phyloP scores from a whole-genome alignment of 768 basidiomycete species.

The Collybia mongolica region DNA sequence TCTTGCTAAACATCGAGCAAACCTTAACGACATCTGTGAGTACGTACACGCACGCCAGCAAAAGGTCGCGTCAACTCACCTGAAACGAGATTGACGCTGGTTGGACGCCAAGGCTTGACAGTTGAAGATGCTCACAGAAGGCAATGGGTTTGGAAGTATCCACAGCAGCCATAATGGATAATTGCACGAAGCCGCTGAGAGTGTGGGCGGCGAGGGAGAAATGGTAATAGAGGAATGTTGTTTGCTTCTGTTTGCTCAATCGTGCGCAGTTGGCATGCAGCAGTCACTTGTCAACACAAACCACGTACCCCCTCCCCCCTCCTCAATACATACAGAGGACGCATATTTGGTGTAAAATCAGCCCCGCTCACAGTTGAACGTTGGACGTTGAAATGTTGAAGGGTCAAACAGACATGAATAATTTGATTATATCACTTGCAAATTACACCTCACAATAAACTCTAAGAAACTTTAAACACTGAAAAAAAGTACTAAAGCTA shows the following conservation, averaged over 20 bases:
- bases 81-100: conserved; percentile 97
- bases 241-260: conserved; percentile 12
- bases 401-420: too few relatives aligned
- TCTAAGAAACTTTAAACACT: too few relatives aligned
- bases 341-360: too few relatives aligned
- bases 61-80: conserved; percentile 50
- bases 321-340: too few relatives aligned
- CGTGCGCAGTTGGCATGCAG: background rate
- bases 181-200: conserved; percentile 11
- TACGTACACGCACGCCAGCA: conserved; percentile 34
- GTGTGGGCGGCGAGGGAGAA: conserved; percentile 5
- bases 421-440: too few relatives aligned
- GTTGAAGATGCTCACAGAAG: conserved; percentile 89
- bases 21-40: conserved; percentile 24
- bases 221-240: conserved; percentile 5
- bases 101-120: conserved; percentile 94
- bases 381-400: too few relatives aligned
- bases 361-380: too few relatives aligned
- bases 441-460: too few relatives aligned
- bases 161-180: conserved; percentile 39
- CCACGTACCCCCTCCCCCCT: too few relatives aligned
- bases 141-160: conserved; percentile 76
- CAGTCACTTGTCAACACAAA: too few relatives aligned
- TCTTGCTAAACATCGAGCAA: conserved; percentile 15
- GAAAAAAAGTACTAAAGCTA: too few relatives aligned